Base-by-base conservation (phyloP, 202 grass and related monocot genomes). In the Cymbopogon flexuosus region DNA sequence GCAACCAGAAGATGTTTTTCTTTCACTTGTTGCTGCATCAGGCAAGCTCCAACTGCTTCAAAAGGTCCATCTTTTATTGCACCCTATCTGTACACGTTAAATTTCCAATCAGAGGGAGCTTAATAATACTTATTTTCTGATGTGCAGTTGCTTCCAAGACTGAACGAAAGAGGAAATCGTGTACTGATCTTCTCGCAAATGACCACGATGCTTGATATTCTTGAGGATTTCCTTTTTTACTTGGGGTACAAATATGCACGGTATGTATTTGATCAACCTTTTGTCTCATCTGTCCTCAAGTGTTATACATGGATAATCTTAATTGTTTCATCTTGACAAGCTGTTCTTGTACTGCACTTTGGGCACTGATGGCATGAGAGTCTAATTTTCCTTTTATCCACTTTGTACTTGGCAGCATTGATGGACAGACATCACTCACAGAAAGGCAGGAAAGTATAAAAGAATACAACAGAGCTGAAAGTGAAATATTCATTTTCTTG, bases 131-230 rank as follows among this genome's bases (percentile, higher is more conserved):
- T 64, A 4, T 65, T 75, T 88, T 19, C 31, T 46, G 10, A 24
- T 61, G 11, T 72, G 12, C 80, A 91, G 88, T 77, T 93, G 60
- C 86, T 93, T 68, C 83, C 91, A 46, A 91, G 54, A 84, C 84
- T 91, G 68, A 93, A 89, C 83, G 86, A 91, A 73, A 88, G 91
- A 74, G 83, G 76, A 37, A 84, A 93, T 61, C 85, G 83, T 42
- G 88, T 93, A 18, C 47, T 93, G 21, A 90, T 93, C 29, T 93
- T 93, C 76, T 91, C 91, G 0, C 91, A 93, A 64, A 93, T 88
- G 88, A 91, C 77, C 51, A 80, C 19, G 18, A 93, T 91, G 91
- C 88, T 93, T 81, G 83, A 93, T 73, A 79, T 91, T 73, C 79
- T 91, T 0, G 88, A 93, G 72, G 91, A 87, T 64, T 87, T 91